Conservation (phyloP, 345 rosid genomes). For the Cardamine resedifolia region DNA sequence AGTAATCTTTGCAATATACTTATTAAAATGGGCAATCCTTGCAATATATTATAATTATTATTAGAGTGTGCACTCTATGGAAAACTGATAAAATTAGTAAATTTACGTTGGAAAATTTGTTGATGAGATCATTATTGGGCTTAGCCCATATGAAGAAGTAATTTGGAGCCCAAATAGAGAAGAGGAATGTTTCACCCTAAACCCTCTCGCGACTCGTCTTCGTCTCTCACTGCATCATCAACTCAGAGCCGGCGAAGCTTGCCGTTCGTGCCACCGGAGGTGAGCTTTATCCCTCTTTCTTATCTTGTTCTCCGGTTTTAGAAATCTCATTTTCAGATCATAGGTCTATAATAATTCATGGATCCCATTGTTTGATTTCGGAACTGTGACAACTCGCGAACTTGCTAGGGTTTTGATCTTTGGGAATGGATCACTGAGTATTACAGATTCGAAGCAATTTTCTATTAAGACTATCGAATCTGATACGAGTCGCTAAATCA, state of each 20-base stretch:
- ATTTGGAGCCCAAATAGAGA: constrained; percentile 9
- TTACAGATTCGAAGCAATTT: not conserved
- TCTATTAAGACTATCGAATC: not conserved
- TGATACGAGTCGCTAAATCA: not conserved
- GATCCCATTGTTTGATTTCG: constrained; percentile 13
- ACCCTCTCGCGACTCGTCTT: constrained; percentile 22
- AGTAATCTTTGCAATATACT: no score
- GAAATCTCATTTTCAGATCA: not conserved
- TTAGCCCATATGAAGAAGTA: not conserved
- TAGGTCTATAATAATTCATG: not conserved
- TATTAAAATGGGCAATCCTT: no score
- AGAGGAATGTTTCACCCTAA: constrained; percentile 21
- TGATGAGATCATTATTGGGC: not conserved
- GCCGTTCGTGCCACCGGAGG: no score
- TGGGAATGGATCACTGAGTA: not conserved
- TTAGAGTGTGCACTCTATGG: no score
- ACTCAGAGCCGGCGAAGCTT: constrained; percentile 30
- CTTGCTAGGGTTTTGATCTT: constrained; percentile 17
- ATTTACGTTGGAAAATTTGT: not conserved
- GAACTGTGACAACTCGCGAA: constrained; percentile 13
- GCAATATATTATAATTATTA: no score
- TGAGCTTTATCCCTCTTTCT: not conserved
- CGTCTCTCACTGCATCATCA: constrained; percentile 11
- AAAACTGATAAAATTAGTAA: not conserved
- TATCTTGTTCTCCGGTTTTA: not conserved